A percentile compares a stretch with the other conserved stretches of the same genome.
These are phyloP conservation scores for Saccharomyces mikatae DNA, from an alignment of 805 yeast species.

Conservation along the genomic window DNA sequence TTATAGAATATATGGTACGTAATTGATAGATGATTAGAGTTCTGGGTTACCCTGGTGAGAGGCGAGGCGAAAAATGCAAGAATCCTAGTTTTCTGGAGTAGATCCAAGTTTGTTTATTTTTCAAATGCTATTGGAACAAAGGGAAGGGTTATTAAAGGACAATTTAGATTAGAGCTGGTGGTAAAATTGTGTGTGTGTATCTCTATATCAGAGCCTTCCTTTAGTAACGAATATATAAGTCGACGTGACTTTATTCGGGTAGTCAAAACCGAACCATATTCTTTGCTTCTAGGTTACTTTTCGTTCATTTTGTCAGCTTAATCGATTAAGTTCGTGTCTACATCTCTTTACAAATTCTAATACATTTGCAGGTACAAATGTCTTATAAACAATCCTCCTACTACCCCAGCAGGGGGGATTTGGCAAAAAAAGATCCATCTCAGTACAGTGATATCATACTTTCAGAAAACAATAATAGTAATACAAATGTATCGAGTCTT, in stretches of 20 bases:
- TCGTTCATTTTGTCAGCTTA: neutral
- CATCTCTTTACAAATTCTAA: neutral
- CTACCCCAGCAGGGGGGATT: neutral
- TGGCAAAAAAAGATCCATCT: neutral
- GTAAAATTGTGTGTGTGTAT: neutral
- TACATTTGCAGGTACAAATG: conserved; percentile 16
- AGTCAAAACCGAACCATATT: neutral
- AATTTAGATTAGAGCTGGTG: neutral
- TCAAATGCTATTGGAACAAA: neutral
- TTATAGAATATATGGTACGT: neutral
- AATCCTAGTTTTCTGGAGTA: neutral
- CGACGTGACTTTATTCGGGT: neutral
- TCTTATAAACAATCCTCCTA: conserved; percentile 5
- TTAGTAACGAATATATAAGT: neutral
- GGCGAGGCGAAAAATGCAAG: neutral
- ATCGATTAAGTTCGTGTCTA: neutral
- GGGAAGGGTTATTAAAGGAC: neutral
- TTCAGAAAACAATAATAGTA: neutral
- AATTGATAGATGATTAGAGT: neutral
- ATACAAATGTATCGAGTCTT: neutral
- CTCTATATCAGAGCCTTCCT: neutral
- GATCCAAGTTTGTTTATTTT: neutral
- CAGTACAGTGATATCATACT: neutral
- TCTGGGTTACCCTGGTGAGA: neutral
- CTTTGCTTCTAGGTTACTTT: neutral